phyloP scores from a whole-genome alignment of 148 eudicot species.

The Fagopyrum esculentum region DNA sequence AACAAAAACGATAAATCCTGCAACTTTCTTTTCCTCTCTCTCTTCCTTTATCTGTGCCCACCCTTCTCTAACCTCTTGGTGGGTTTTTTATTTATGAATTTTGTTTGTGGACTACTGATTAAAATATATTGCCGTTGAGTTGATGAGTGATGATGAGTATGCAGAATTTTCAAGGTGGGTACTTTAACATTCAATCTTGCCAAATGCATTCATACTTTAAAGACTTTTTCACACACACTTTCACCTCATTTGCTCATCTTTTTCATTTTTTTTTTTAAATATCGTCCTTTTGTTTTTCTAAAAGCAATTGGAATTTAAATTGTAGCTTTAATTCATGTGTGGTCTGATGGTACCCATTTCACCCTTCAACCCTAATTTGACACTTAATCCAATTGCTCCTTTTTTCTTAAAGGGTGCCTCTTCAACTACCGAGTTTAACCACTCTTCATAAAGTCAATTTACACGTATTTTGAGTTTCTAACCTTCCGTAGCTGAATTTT shows the following conservation, averaged over 20 bases:
- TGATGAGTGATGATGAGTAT: slow-evolving; percentile 17
- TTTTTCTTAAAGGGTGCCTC: not conserved
- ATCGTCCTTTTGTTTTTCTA: not conserved
- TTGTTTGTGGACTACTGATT: not conserved
- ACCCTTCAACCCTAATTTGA: slow-evolving; percentile 9
- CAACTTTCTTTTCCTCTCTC: slow-evolving; percentile 9
- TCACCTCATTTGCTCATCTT: slow-evolving; percentile 1
- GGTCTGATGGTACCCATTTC: not conserved
- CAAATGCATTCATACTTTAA: slow-evolving; percentile 64
- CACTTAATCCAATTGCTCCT: not conserved
- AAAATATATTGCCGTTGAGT: slow-evolving; percentile 12
- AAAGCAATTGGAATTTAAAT: not conserved
- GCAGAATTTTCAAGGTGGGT: slow-evolving; percentile 33
- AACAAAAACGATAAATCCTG: not conserved
- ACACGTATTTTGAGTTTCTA: too few species aligned
- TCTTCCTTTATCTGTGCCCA: not conserved
- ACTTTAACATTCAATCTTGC: slow-evolving; percentile 47
- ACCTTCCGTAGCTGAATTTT: too few species aligned
- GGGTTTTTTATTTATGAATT: not conserved
- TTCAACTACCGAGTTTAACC: too few species aligned
- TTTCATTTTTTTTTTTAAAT: not conserved
- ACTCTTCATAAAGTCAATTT: too few species aligned
- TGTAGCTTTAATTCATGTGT: not conserved
- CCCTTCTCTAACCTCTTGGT: not conserved
- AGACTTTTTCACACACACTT: slow-evolving; percentile 36